Percentiles rank a stretch among this genome's conserved stretches.
Conservation (phyloP, 768 basidiomycete species). For the Phlegmacium glaucopus region DNA sequence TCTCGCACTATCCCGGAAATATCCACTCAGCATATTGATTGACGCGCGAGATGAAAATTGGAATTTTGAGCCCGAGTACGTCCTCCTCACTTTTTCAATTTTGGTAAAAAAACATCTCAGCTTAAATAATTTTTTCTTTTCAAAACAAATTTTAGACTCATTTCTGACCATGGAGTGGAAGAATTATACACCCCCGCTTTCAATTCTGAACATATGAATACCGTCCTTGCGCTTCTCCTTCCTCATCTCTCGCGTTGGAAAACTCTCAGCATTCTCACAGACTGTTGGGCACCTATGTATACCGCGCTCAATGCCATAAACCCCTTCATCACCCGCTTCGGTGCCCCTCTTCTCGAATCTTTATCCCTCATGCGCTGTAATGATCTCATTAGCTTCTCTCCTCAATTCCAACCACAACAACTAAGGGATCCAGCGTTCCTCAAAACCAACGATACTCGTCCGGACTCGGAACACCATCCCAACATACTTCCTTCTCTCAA, state of each 20-base stretch:
- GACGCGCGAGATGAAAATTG: constrained; percentile 58
- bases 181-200: constrained; percentile 33
- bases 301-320: constrained; percentile 46
- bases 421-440: constrained; percentile 36
- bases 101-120: no score
- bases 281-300: constrained; percentile 54
- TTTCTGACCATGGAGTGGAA: constrained; percentile 20
- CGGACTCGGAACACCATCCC: background rate
- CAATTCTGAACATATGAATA: constrained; percentile 39
- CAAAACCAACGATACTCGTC: background rate
- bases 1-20: constrained; percentile 43
- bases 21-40: constrained; percentile 52
- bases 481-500: constrained; percentile 41
- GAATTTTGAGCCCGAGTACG: constrained; percentile 54
- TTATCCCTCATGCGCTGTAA: constrained; percentile 58
- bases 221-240: constrained; percentile 44
- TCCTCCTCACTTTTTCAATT: constrained; percentile 4
- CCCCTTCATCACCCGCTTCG: constrained; percentile 25
- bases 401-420: constrained; percentile 38
- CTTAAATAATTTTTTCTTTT: no score
- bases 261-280: constrained; percentile 50
- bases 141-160: no score
- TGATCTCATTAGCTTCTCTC: constrained; percentile 46
- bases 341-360: constrained; percentile 44
- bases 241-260: constrained; percentile 52